A percentile compares a stretch with the other conserved stretches of the same genome.
Evolutionary conservation across 176 grass and related monocot genomes (phyloP).

Genomic region (Oryza officinalis): DNA sequence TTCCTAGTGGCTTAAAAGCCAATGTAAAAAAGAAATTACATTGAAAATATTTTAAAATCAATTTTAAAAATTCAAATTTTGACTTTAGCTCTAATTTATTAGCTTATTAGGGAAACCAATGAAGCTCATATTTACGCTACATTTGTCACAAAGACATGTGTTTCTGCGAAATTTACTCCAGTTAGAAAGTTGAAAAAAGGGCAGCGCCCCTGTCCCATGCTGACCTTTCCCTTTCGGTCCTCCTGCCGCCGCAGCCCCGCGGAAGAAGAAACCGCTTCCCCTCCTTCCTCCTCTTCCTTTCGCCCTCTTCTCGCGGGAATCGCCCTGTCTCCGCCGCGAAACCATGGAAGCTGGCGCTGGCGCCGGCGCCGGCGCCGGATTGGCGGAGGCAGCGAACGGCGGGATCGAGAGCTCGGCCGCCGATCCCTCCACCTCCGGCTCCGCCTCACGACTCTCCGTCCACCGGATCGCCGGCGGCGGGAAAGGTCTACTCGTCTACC

Average conservation of each 20-base stretch:
- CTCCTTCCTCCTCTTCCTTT: neutral
- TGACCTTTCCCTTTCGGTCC: constrained; percentile 6
- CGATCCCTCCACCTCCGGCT: constrained; percentile 61
- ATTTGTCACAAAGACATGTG: no score
- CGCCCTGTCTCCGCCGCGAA: neutral
- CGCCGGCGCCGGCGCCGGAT: neutral
- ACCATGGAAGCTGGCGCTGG: constrained; percentile 43
- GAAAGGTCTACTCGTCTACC: constrained; percentile 44
- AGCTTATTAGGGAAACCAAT: no score
- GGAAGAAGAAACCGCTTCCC: constrained; percentile 22
- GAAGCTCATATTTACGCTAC: no score
- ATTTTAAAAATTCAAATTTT: no score
- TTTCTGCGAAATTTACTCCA: neutral
- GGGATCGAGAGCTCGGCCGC: constrained; percentile 49
- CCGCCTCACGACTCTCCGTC: constrained; percentile 50
- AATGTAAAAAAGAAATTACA: no score
- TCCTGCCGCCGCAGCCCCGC: constrained; percentile 1
- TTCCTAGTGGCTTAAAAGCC: no score
- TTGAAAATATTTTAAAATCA: no score
- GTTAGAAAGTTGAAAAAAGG: neutral
- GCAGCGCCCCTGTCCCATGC: constrained; percentile 4
- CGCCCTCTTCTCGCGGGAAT: neutral
- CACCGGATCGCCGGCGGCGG: constrained; percentile 86
- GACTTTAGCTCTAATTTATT: no score
- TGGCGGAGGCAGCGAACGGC: constrained; percentile 38